Conservation (phyloP, 202 grass and related monocot species). For the Carex arenaria region DNA sequence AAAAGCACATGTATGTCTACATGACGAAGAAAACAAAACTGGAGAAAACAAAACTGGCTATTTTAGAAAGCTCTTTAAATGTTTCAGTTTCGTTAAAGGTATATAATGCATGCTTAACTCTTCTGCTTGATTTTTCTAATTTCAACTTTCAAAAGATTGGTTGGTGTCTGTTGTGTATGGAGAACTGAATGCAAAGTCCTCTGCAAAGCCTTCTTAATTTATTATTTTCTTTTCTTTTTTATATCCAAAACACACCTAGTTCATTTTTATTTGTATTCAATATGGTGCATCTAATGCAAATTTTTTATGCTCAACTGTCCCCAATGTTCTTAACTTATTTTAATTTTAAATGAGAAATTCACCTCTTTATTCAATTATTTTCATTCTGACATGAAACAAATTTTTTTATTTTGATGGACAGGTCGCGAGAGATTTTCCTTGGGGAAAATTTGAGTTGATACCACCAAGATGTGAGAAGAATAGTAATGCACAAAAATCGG, state of each 20-base stretch:
- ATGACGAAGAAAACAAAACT: conserved; percentile 38
- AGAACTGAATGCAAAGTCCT: neutral
- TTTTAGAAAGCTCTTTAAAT: conserved; percentile 81
- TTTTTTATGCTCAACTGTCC: neutral
- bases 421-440: conserved; percentile 65
- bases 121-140: conserved; percentile 11
- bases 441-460: conserved; percentile 70
- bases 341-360: neutral
- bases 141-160: neutral
- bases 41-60: conserved; percentile 65
- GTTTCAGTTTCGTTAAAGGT: conserved; percentile 93
- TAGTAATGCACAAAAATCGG: conserved; percentile 34
- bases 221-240: neutral
- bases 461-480: conserved; percentile 52
- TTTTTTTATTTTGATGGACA: conserved; percentile 23
- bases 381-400: conserved; percentile 14
- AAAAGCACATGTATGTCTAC: conserved; percentile 78
- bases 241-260: neutral
- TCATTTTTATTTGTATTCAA: neutral
- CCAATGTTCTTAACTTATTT: neutral
- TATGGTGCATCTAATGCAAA: neutral
- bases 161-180: neutral
- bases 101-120: neutral
- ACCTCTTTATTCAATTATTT: neutral
- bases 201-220: neutral